These are phyloP conservation scores for Vanrija humicola DNA, from an alignment of 1,284 basidiomycete species.

Conservation along the genomic window DNA sequence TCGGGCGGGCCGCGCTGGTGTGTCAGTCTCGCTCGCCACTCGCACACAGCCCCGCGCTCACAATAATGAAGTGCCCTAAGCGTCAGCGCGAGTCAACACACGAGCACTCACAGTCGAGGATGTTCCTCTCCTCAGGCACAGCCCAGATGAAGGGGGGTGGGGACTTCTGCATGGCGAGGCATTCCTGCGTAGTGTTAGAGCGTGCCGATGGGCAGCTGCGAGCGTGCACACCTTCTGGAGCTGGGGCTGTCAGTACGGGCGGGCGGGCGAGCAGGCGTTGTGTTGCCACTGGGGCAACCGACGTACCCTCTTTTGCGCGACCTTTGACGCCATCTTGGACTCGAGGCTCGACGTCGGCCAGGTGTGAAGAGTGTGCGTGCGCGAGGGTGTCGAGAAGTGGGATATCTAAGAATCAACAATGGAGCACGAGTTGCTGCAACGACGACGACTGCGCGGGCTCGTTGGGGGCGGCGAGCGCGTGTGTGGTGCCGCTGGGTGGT, in stretches of 20 bases:
- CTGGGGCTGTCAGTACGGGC: constrained; percentile 15
- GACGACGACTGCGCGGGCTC: no score
- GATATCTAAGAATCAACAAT: no score
- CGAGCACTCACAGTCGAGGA: constrained; percentile 55
- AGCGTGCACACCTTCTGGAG: constrained; percentile 39
- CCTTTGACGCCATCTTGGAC: constrained; percentile 47
- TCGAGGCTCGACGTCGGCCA: not conserved
- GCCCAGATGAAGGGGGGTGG: constrained; percentile 94
- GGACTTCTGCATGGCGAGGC: constrained; percentile 84
- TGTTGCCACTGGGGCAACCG: not conserved
- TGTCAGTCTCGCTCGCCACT: not conserved
- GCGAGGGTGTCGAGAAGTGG: no score
- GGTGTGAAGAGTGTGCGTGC: no score
- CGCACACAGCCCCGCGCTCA: constrained; percentile 44
- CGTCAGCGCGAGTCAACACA: constrained; percentile 54
- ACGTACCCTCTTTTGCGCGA: constrained; percentile 49
- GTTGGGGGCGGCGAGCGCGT: no score
- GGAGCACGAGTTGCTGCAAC: no score
- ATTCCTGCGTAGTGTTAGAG: constrained; percentile 72
- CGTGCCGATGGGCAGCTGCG: not conserved
- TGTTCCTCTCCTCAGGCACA: constrained; percentile 91
- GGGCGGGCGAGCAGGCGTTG: not conserved
- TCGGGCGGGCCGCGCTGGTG: constrained; percentile 83
- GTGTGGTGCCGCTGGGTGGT: no score
- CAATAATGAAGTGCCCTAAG: constrained; percentile 86